phyloP scores from a whole-genome alignment of 495 filamentous ascomycete species.

The Tuber magnatum region DNA sequence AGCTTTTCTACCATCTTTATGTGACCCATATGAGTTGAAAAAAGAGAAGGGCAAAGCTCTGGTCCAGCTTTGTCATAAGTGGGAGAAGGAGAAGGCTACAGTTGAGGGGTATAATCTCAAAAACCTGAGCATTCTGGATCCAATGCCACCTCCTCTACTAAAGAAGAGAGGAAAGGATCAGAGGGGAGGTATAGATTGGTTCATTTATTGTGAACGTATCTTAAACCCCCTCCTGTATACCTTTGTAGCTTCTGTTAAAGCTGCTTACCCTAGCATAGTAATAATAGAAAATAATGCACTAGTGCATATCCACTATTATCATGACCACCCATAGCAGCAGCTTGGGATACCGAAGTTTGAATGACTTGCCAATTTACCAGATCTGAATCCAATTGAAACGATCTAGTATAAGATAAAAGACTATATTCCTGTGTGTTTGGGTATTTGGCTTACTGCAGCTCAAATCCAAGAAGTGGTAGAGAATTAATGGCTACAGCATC shows the following conservation, averaged over 20 bases:
- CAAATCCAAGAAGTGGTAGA: too few relatives aligned
- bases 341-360: too few relatives aligned
- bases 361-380: too few relatives aligned
- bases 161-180: not conserved
- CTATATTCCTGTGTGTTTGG: too few relatives aligned
- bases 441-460: too few relatives aligned
- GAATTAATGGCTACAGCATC: too few relatives aligned
- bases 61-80: not conserved
- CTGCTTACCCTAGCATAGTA: not conserved
- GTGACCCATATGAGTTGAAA: constrained; percentile 2
- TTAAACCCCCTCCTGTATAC: not conserved
- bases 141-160: not conserved
- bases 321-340: too few relatives aligned
- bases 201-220: constrained; percentile 10
- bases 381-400: too few relatives aligned
- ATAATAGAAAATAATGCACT: constrained; percentile 10
- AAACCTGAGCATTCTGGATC: not conserved
- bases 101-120: not conserved
- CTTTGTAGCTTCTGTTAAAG: not conserved
- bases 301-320: constrained; percentile 1
- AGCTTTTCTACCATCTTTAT: constrained; percentile 5
- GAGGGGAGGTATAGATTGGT: constrained; percentile 7
- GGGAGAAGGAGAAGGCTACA: not conserved
- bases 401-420: too few relatives aligned
- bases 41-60: not conserved